phyloP scores from a whole-genome alignment of 73 alveolate genomes.

The Paramecium tetraurelia region DNA sequence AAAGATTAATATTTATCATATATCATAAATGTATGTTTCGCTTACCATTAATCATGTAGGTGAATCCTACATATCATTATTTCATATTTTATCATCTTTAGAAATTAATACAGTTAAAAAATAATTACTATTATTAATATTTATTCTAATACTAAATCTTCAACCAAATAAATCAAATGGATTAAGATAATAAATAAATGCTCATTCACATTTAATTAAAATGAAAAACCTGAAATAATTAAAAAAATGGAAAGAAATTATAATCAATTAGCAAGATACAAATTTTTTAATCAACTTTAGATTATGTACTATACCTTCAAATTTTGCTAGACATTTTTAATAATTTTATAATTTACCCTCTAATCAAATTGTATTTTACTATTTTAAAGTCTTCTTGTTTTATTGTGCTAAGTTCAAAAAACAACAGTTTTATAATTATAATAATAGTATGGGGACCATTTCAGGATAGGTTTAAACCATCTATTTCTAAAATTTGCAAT shows the following conservation, averaged over 20 bases:
- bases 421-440: background rate
- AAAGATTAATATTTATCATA: background rate
- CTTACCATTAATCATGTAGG: too few relatives aligned
- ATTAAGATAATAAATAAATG: too few relatives aligned
- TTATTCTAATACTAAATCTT: too few relatives aligned
- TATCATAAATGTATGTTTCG: background rate
- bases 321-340: background rate
- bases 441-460: background rate
- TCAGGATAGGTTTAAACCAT: constrained; percentile 6
- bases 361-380: background rate
- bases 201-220: too few relatives aligned
- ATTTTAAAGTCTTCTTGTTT: constrained; percentile 22
- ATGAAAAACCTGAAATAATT: too few relatives aligned
- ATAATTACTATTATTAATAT: too few relatives aligned
- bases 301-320: background rate
- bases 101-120: too few relatives aligned
- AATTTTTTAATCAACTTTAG: background rate
- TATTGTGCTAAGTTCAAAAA: background rate
- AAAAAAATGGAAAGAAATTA: too few relatives aligned
- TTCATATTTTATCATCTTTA: too few relatives aligned
- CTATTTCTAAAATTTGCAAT: background rate
- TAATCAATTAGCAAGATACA: background rate
- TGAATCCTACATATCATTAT: too few relatives aligned
- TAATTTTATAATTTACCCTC: background rate
- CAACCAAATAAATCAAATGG: too few relatives aligned